Percentiles rank a stretch among this genome's conserved stretches.
These are phyloP conservation scores for Aspergillus saccharolyticus DNA, from an alignment of 495 filamentous ascomycete genomes.

Conservation along the genomic window DNA sequence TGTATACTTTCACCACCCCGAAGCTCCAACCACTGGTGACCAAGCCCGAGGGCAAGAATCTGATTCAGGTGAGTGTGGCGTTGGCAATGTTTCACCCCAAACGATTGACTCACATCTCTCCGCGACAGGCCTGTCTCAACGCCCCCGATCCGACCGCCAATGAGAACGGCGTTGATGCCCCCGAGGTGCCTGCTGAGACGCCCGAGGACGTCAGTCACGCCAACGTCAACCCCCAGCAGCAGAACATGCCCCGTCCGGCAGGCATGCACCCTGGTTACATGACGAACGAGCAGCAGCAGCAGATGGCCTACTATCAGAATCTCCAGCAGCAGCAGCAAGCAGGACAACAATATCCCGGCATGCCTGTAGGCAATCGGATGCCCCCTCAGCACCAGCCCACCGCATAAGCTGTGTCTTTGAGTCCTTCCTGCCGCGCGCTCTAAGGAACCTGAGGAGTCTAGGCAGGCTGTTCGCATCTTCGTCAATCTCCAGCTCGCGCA, in stretches of 20 bases:
- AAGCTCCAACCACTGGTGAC: constrained; percentile 99
- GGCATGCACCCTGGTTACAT: constrained; percentile 50
- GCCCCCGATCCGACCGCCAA: constrained; percentile 89
- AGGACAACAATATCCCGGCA: constrained; percentile 50
- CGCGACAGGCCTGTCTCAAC: constrained; percentile 84
- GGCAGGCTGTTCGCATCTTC: constrained; percentile 17
- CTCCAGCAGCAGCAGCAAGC: constrained; percentile 54
- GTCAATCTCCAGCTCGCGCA: constrained; percentile 23
- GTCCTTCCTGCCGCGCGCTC: constrained; percentile 9
- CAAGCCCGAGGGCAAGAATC: constrained; percentile 98
- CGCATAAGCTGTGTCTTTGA: constrained; percentile 50
- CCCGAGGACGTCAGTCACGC: constrained; percentile 52
- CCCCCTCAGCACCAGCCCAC: constrained; percentile 50
- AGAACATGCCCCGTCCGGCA: constrained; percentile 45
- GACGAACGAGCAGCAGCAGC: constrained; percentile 54
- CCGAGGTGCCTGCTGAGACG: constrained; percentile 51
- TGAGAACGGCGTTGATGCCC: constrained; percentile 81
- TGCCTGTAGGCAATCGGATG: constrained; percentile 53
- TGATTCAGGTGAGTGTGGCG: constrained; percentile 79
- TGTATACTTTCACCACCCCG: constrained; percentile 99
- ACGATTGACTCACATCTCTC: constrained; percentile 3
- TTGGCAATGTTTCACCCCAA: background rate
- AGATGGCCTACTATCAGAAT: constrained; percentile 55
- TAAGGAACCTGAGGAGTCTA: constrained; percentile 16
- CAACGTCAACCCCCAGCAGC: constrained; percentile 49